A percentile compares a stretch with the other conserved stretches of the same genome.
phyloP scores from a whole-genome alignment of 202 grass and related monocot species.

The Carex arenaria region DNA sequence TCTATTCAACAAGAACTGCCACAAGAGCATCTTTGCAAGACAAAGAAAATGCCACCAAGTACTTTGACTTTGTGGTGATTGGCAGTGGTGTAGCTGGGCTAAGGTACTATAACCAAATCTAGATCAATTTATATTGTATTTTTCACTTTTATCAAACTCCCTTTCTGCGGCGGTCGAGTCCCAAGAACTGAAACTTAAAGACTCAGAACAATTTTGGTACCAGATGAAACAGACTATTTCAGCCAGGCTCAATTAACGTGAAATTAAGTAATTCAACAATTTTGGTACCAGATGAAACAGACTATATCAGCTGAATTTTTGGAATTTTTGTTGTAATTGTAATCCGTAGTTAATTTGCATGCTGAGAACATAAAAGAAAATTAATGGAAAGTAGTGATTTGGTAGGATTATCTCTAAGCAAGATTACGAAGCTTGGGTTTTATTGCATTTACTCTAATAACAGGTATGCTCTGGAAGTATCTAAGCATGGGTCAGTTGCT shows the following conservation, averaged over 20 bases:
- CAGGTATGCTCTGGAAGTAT: conserved; percentile 82
- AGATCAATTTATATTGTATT: neutral
- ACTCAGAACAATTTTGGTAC: neutral
- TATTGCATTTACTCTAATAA: neutral
- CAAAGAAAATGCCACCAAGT: conserved; percentile 37
- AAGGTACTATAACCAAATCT: conserved; percentile 24
- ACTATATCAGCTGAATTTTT: neutral
- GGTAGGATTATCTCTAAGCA: neutral
- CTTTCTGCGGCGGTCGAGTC: neutral
- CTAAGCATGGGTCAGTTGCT: conserved; percentile 78
- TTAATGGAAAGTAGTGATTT: neutral
- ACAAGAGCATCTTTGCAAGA: conserved; percentile 39
- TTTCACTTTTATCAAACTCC: neutral
- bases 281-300: neutral
- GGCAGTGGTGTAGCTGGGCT: conserved; percentile 92
- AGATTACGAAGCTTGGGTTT: neutral
- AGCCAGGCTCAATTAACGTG: neutral
- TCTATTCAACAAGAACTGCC: conserved; percentile 30
- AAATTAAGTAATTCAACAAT: neutral
- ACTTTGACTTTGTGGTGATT: conserved; percentile 86
- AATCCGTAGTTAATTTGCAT: neutral
- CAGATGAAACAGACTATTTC: neutral
- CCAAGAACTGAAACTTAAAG: neutral
- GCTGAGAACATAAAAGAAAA: neutral
- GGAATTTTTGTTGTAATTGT: neutral